phyloP scores from a whole-genome alignment of 2,329 filamentous ascomycete genomes.

The Tolypocladium cylindrosporum region DNA sequence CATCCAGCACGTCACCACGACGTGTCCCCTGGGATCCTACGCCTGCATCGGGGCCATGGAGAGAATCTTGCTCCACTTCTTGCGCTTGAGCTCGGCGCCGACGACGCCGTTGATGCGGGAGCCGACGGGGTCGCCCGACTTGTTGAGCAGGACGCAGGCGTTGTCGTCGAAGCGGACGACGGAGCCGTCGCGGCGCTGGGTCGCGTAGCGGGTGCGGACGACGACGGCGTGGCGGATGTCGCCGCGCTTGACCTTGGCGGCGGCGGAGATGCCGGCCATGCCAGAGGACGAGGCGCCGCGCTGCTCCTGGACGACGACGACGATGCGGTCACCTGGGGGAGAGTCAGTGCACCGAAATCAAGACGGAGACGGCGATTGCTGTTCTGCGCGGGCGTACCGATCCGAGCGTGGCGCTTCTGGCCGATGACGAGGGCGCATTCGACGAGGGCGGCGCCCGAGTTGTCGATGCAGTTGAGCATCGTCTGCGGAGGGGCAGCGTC shows the following conservation, averaged over 20 bases:
- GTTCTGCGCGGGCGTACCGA: slow-evolving; percentile 52
- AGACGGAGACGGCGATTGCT: background rate
- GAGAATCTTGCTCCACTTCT: slow-evolving; percentile 97
- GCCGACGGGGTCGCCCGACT: slow-evolving; percentile 90
- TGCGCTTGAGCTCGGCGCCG: slow-evolving; percentile 76
- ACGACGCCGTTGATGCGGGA: slow-evolving; percentile 88
- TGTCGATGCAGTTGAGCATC: slow-evolving; percentile 99
- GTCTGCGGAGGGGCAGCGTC: slow-evolving; percentile 43
- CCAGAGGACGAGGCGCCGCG: slow-evolving; percentile 65
- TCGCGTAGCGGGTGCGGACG: slow-evolving; percentile 82
- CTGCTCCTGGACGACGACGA: slow-evolving; percentile 96
- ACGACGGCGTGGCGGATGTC: slow-evolving; percentile 95
- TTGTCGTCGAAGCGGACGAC: slow-evolving; percentile 95
- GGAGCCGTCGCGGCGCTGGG: slow-evolving; percentile 78
- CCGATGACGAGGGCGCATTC: slow-evolving; percentile 91
- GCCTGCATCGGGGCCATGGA: slow-evolving; percentile 74
- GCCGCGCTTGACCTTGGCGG: slow-evolving; percentile 89
- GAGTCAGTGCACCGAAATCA: background rate
- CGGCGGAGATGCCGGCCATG: slow-evolving; percentile 60
- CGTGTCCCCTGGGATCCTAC: slow-evolving; percentile 15
- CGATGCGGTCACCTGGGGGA: slow-evolving; percentile 76
- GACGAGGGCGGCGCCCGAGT: slow-evolving; percentile 93
- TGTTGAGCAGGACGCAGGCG: slow-evolving; percentile 94
- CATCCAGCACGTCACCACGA: background rate
- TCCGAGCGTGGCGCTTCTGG: slow-evolving; percentile 78